Evolutionary conservation across 1,139 yeast genomes (phyloP), one percentile per base, ranked within the genome.

Genomic region (Kluyveromyces marxianus): DNA sequence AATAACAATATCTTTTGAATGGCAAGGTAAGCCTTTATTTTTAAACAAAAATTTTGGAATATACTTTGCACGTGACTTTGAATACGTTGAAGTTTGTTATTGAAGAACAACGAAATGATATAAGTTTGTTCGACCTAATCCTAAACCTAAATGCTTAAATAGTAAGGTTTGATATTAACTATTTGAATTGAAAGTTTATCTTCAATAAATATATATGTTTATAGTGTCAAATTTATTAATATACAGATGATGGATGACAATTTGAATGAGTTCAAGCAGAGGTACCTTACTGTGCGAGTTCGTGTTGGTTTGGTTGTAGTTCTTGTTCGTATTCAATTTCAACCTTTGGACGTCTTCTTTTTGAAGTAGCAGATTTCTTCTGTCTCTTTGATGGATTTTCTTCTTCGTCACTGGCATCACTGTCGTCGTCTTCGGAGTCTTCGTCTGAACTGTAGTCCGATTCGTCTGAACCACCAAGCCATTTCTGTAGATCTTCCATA

Each of bases 401-500:
- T 39, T 62, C 34, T 35, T 58, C 60, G 32, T 56, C 65, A n/a
- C 60, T 68, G 39, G 59, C 64, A 42, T 62, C 65, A 7, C 63
- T 60, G 21, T 53, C 53, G 41, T 65, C 71, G 30, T 58, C 53
- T 14, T 56, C 60, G 25, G 56, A 58, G 25, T 55, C 59, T 28
- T 50, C 55, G 25, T 66, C 69, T 26, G 67, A 75, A 25, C 62
- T 59, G 35, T 67, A 72, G 40, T 69, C 78, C 48, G 76, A 72
- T 35, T 57, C 67, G 46, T 71, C 72, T 49, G 83, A 75, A 44
- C 77, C 85, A 52, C 81, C 95, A 44, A 90, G 75, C 96, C 96
- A 89, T 65, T 78, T 81, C 67, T 89, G 95, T 52, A 89, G 71
- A 59, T 89, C 97, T 68, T 89, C 96, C 70, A 89, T 77, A 62